Evolutionary conservation across 352 stramenopile species (phyloP), one percentile per base, ranked within the genome.

Genomic region (Globisporangium viniferum): DNA sequence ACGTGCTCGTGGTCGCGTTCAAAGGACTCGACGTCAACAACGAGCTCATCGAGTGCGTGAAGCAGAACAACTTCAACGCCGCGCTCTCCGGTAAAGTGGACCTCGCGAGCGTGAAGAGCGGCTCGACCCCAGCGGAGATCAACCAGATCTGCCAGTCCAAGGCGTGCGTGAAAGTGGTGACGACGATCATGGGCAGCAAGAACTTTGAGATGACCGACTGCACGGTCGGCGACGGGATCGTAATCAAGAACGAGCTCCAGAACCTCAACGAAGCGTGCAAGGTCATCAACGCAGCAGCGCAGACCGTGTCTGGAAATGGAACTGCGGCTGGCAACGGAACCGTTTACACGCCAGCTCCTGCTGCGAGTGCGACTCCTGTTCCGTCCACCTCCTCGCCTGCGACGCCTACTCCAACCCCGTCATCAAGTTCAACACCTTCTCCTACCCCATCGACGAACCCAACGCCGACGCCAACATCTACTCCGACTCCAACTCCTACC

Each of bases 151-250:
- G 79, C 68, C 60, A 76, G 24, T 76, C 77, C 44, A 70, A 73
- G 56, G 69, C 69, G 44, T 87, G 79, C 61, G 68, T 77, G 27
- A 84, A 76, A 27, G 75, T 84, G 46, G 66, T 87, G 31, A 72
- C 79, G 48, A 70, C 70, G 27, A 74, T 87, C 44, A 78, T 83
- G 27, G 67, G 39, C 44, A 87, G 77, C 67, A 72, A 69, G 56
- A 82, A 77, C 70, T 87, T 87, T 46, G 77, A 80, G 51, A 60
- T 82, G 36, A 83, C 75, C 49, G 76, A 87, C 77, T 87, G 79
- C 73, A 84, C 81, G 20, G 76, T 87, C 54, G 76, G 77, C n/a
- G 68, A 80, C 44, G 76, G 73, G 56, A 73, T 81, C 44, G 79
- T 84, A 51, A 70, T 87, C 53, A 82, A 78, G 77, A 69, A 73